Evolutionary conservation across 306 rosid species (phyloP).

Genomic region (Castanea crenata): DNA sequence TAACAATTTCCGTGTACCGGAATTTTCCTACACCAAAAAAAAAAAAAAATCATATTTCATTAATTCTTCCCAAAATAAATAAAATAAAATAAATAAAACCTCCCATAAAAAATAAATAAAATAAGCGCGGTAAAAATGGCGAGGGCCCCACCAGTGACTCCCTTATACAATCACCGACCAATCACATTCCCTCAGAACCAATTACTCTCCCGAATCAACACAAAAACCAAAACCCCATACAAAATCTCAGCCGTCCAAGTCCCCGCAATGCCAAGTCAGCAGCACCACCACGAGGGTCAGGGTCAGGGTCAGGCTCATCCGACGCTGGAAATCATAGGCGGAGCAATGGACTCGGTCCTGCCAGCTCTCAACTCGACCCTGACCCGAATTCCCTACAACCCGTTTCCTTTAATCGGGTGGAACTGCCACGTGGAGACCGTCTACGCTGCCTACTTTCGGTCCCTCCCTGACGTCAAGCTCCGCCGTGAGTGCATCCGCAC

Average conservation of each 20-base stretch:
- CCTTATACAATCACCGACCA: neutral
- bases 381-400: constrained; percentile 39
- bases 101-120: neutral
- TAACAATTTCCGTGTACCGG: too few species aligned
- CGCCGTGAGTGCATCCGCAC: constrained; percentile 74
- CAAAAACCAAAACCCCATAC: neutral
- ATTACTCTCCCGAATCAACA: neutral
- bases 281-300: neutral
- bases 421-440: constrained; percentile 84
- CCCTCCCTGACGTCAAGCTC: constrained; percentile 50
- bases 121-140: constrained; percentile 25
- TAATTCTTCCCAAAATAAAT: too few species aligned
- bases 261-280: constrained; percentile 32
- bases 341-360: constrained; percentile 49
- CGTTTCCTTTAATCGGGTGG: constrained; percentile 54
- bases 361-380: constrained; percentile 35
- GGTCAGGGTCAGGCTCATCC: constrained; percentile 33
- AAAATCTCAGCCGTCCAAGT: constrained; percentile 17
- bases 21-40: too few species aligned
- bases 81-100: too few species aligned
- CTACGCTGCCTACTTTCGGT: constrained; percentile 70
- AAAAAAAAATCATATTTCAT: too few species aligned
- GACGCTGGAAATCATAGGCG: constrained; percentile 45
- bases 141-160: constrained; percentile 24
- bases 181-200: neutral